Evolutionary conservation across 345 rosid genomes (phyloP), one percentile per base, ranked within the genome.

Genomic region (Balakata baccata): DNA sequence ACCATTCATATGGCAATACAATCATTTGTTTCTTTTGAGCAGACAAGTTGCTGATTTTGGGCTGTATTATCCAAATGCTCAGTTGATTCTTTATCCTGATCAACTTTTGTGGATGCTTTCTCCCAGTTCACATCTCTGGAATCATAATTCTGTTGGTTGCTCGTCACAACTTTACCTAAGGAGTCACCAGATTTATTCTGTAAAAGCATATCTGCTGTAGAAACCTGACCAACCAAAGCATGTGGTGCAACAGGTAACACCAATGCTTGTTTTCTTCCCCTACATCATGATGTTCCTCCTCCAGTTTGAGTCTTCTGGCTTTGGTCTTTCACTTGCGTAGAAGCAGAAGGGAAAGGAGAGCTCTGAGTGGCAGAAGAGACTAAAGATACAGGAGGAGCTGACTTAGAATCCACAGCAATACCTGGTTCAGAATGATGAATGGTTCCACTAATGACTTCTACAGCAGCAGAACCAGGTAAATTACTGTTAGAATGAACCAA

Each of bases 231-330:
- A 75, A 75, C 73, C 66, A 87, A 80, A 79, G 70, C 86, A 81
- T 86, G 89, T 63, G 85, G 75, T 79, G 72, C 69, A 72, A 72
- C 69, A 71, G 86, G 68, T 60, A 72, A 71, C 50, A 78, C 74
- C 65, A 75, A 75, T 16, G 62, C 80, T 68, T 79, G 83, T 72
- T 88, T 88, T 85, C 80, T 87, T 77, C 97, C 97, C 80, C 89
- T 80, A 68, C 89, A 89, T 13, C 86, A 82, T 9, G 88, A 70
- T 72, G 83, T 62, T 79, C 81, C 90, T 14, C 73, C 77, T 52
- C 74, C 89, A 81, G 73, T 82, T 69, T 70, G 84, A 71, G 74
- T 75, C 78, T 81, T 86, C 46, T 78, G 85, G 65, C 86, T 86
- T 77, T 74, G 88, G 77, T 83, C 81, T 72, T 69, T 84, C 16